Percentiles rank a stretch among this genome's conserved stretches.
These are phyloP conservation scores for Euphrasia confusa DNA, from an alignment of 257 asterid genomes.

Conservation along the genomic window DNA sequence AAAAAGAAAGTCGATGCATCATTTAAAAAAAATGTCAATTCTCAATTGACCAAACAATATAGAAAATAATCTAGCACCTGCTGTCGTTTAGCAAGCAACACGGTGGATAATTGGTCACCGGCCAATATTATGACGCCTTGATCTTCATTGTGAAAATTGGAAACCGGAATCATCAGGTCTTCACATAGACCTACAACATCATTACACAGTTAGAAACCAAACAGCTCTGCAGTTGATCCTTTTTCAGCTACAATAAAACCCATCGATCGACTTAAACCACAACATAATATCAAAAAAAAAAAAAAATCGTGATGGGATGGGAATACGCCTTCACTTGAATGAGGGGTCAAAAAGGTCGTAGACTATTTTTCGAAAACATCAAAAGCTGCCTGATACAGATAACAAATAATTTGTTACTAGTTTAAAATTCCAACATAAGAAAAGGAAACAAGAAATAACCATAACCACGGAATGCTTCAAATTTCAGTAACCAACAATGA, in stretches of 20 bases:
- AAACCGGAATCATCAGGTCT: conserved; percentile 78
- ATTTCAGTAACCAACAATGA: background rate
- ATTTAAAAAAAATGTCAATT: background rate
- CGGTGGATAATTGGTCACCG: conserved; percentile 91
- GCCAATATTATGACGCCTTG: conserved; percentile 81
- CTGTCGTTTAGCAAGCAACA: conserved; percentile 89
- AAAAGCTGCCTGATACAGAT: conserved; percentile 30
- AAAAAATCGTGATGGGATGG: too few species aligned
- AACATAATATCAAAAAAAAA: background rate
- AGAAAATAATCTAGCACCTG: conserved; percentile 46
- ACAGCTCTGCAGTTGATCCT: background rate
- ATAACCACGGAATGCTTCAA: conserved; percentile 11
- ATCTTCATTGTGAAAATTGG: conserved; percentile 70
- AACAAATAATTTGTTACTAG: background rate
- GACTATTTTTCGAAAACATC: conserved; percentile 39
- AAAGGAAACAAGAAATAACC: too few species aligned
- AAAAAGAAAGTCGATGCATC: background rate
- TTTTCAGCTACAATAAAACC: background rate
- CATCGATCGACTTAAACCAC: too few species aligned
- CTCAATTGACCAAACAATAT: conserved; percentile 16
- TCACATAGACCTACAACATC: conserved; percentile 54
- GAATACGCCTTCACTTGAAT: conserved; percentile 47
- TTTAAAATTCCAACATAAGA: background rate
- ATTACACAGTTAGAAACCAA: conserved; percentile 23
- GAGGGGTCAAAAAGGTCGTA: conserved; percentile 54